Evolutionary conservation across 768 basidiomycete genomes (phyloP).

Genomic region (Lentinula edodes): DNA sequence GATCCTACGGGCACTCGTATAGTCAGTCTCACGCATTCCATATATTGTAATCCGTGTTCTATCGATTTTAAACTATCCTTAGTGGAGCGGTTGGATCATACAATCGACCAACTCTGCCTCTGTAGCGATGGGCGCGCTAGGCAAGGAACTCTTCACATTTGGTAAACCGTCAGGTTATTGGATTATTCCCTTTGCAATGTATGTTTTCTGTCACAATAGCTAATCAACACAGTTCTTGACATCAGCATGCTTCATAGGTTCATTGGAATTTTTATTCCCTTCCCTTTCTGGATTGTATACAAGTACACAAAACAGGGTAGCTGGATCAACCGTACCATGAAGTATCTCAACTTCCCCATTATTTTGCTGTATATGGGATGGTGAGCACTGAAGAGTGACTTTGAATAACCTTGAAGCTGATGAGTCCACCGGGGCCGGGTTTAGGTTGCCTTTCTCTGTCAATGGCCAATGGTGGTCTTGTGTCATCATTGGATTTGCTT

Average conservation of each 20-base stretch:
- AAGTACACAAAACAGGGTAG: conserved; percentile 28
- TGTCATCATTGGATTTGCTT: conserved; percentile 40
- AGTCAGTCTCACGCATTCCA: conserved; percentile 18
- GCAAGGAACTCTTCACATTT: conserved; percentile 45
- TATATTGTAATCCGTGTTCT: not conserved
- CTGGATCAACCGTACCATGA: conserved; percentile 25
- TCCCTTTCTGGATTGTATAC: conserved; percentile 44
- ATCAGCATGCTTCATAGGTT: conserved; percentile 16
- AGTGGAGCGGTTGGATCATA: conserved; percentile 51
- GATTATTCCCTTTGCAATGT: conserved; percentile 44
- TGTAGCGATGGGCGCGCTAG: conserved; percentile 50
- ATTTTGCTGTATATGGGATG: conserved; percentile 32
- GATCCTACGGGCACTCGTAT: conserved; percentile 46
- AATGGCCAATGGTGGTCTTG: conserved; percentile 54
- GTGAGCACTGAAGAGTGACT: conserved; percentile 10
- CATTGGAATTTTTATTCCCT: conserved; percentile 42
- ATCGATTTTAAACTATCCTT: not conserved
- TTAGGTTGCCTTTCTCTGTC: conserved; percentile 42
- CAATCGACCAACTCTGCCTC: conserved; percentile 50
- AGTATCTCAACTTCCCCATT: conserved; percentile 43
- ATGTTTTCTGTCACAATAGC: conserved; percentile 5
- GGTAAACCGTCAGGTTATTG: conserved; percentile 39
- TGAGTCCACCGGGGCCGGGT: not conserved
- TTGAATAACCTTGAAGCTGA: not conserved
- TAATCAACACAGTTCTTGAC: not conserved